Base-by-base conservation (phyloP, 805 yeast genomes). In the Debaryomyces castellii region DNA sequence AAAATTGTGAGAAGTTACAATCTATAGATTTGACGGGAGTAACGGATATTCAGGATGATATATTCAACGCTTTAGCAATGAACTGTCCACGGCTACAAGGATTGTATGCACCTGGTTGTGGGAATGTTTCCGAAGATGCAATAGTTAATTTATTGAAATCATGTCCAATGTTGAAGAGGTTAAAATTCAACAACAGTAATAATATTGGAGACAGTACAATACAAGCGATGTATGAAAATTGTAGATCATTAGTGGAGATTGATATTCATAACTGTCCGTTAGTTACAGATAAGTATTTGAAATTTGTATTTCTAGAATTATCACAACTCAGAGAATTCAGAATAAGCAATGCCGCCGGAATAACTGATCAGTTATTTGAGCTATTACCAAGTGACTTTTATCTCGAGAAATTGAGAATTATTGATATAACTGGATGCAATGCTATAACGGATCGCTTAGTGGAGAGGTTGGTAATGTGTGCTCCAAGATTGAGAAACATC, bases 11-110 rank as follows among this genome's bases (percentile, higher is more conserved):
- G 48, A 76, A 81, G 50, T 69, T 92, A 47, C 96, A 88, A 63
- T 86, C 95, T 36, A 83, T 92, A 41, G 98, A 92, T 66, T 74
- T 92, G 54, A 85, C 96, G 0, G 94, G 94, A 7, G 85, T 89
- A 4, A 74, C 74, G 36, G 81, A 77, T 50, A 66, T 72, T 43
- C 76, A 72, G 45, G 97, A 91, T 68, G 81, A 76, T 37, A 81
- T 90, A 4, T 80, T 89, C 47, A 53, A 66, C 23, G 81, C 87
- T 5, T 72, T 92, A 51, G 89, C 96, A 2, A 59, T 60, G 7
- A 76, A 80, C 56, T 91, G 97, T 63, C 77, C 80, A 30, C 70
- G 92, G 39, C 72, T 92, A 38, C 97, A 92, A 67, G 97, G 97
- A 1, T 71, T 91, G 39, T 91, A 90, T 61, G 94, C 94, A 0